Evolutionary conservation across 345 rosid genomes (phyloP), one percentile per base, ranked within the genome.

Genomic region (sweet orange (Citrus sinensis)): DNA sequence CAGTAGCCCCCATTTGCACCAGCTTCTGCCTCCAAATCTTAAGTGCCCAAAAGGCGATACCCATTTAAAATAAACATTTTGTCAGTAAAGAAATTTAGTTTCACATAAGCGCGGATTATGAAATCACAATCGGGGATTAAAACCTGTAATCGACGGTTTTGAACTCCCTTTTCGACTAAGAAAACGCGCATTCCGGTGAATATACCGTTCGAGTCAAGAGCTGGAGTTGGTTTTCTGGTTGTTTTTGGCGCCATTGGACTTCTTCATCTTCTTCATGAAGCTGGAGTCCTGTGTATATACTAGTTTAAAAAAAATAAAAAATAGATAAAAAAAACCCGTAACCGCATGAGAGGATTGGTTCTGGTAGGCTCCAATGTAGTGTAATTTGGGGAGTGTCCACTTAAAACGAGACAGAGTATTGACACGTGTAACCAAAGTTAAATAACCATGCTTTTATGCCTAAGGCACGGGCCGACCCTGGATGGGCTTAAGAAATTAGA

Each of bases 11-110:
- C 97, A 91, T 90, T 83, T 93, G 98, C 46, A 89, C 78, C 72
- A 95, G 87, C 85, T 89, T 95, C 83, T 90, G 92, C 92, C 86
- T 93, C 98, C 98, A 95, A 46, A 95, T 90, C 98, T 95, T 80
- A 62, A 68, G 42, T 75, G 65, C 61, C 61, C 73, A 32, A 34
- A 79, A 66, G 2, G 46, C 1, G 14, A 67, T 29, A 3, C 11
- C 3, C 34, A 39, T 30, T 32, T 0, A 42, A 5, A 71, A 42
- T 1, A 5, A 42, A 72, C 3, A 2, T 0, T 29, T 35, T 68
- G 2, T 9, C 30, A 22, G 9, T 2, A 32, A 34, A 71, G 49
- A 54, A 54, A 7, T 22, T 16, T 22, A 22, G 56, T 16, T 67
- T 27, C 30, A 7, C 30, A 6, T 37, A 37, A 22, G 42, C 35